phyloP scores from a whole-genome alignment of 441 rosid genomes.

The Jatropha podagrica region DNA sequence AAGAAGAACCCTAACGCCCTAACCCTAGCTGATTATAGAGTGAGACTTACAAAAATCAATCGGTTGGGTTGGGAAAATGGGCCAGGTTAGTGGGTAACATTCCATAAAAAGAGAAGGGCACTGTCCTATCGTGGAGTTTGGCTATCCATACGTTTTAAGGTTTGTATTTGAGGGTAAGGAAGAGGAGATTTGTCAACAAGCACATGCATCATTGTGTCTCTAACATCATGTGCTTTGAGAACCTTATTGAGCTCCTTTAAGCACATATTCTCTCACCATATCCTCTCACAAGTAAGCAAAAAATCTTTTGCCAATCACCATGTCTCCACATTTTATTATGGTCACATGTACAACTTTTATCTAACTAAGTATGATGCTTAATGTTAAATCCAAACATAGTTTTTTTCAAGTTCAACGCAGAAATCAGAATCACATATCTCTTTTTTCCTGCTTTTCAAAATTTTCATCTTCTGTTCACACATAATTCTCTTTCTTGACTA shows the following conservation, averaged over 20 bases:
- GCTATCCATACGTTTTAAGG: constrained; percentile 33
- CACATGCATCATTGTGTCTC: constrained; percentile 23
- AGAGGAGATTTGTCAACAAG: neutral
- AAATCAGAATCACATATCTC: too few species aligned
- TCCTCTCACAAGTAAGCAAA: constrained; percentile 19
- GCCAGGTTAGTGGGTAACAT: constrained; percentile 7
- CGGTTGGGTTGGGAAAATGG: neutral
- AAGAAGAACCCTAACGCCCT: too few species aligned
- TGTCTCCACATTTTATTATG: neutral
- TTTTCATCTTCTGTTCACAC: too few species aligned
- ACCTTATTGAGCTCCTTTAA: constrained; percentile 6
- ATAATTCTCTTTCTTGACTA: too few species aligned
- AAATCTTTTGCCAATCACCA: constrained; percentile 5
- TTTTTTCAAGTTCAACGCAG: too few species aligned
- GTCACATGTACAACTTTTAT: constrained; percentile 4
- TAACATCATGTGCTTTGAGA: constrained; percentile 29
- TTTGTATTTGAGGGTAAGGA: neutral
- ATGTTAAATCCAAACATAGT: too few species aligned
- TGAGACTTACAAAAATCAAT: too few species aligned
- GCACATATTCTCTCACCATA: constrained; percentile 35
- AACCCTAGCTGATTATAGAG: too few species aligned
- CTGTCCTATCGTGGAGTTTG: constrained; percentile 32
- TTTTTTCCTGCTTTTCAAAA: too few species aligned
- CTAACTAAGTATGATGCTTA: too few species aligned
- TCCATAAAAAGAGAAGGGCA: constrained; percentile 27